A percentile compares a stretch with the other conserved stretches of the same genome.
phyloP scores from a whole-genome alignment of 2,329 filamentous ascomycete species.

The Phialophora tarda region DNA sequence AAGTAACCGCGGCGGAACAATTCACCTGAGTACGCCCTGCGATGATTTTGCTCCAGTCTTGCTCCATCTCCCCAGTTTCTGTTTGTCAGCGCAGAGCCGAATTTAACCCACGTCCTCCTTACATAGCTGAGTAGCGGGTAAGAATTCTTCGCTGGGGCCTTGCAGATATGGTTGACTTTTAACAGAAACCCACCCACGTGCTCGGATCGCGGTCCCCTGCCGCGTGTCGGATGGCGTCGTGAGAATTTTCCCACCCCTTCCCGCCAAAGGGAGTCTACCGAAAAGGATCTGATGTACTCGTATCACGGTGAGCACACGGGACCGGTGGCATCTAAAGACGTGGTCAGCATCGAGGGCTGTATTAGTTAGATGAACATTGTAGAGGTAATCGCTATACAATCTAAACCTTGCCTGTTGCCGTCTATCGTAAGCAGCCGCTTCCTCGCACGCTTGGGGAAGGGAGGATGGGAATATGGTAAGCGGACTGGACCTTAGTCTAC shows the following conservation, averaged over 20 bases:
- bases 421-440: constrained; percentile 14
- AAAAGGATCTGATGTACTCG: background rate
- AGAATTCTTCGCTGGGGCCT: background rate
- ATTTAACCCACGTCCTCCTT: constrained; percentile 3
- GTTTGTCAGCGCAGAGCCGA: constrained; percentile 25
- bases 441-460: background rate
- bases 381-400: constrained; percentile 18
- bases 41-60: constrained; percentile 8
- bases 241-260: background rate
- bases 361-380: constrained; percentile 11
- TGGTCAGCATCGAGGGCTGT: background rate
- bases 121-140: background rate
- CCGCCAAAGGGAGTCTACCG: background rate
- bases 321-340: background rate
- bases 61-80: constrained; percentile 16
- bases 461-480: background rate
- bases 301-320: background rate
- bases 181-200: constrained; percentile 15
- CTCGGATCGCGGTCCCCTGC: background rate
- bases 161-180: background rate
- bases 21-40: constrained; percentile 12
- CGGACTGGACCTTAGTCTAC: constrained; percentile 32
- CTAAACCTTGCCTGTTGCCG: constrained; percentile 16
- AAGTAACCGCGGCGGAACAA: background rate
- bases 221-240: background rate